Percentiles rank a stretch among this genome's conserved stretches.
These are phyloP conservation scores for Cyclostephanos tholiformis DNA, from an alignment of 108 stramenopile genomes.

Conservation along the genomic window DNA sequence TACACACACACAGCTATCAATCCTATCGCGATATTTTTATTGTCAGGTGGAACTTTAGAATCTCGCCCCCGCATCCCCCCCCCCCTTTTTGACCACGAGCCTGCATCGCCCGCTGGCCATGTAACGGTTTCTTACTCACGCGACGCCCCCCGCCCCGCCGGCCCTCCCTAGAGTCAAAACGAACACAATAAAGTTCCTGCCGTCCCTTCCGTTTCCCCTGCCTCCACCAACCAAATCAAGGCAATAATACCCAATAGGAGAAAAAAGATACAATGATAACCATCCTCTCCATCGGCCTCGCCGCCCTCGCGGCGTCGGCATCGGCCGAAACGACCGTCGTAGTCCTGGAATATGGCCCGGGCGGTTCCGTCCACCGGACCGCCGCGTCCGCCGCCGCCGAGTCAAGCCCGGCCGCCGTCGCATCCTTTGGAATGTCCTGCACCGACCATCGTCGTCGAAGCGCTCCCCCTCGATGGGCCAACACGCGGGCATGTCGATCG, in stretches of 20 bases:
- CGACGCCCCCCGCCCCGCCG: background rate
- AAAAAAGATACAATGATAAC: conserved; percentile 37
- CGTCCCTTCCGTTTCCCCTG: background rate
- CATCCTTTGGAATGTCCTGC: conserved; percentile 72
- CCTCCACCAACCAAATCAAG: background rate
- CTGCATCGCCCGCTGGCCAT: conserved; percentile 8
- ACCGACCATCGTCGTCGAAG: conserved; percentile 33
- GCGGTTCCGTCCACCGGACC: conserved; percentile 72
- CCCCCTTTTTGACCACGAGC: background rate
- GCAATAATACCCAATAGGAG: no score
- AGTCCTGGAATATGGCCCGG: conserved; percentile 74
- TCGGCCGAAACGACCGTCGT: conserved; percentile 64
- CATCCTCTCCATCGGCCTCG: conserved; percentile 47
- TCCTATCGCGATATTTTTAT: no score
- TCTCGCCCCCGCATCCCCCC: no score
- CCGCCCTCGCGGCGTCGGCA: conserved; percentile 17
- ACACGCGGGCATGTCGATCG: conserved; percentile 79
- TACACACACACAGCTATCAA: no score
- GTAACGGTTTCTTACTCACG: background rate
- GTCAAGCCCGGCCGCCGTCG: conserved; percentile 62
- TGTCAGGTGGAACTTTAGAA: no score
- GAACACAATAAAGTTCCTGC: no score
- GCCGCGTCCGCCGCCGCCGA: conserved; percentile 23
- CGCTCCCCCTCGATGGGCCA: conserved; percentile 40
- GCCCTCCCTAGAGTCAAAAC: no score